Evolutionary conservation across 2,329 filamentous ascomycete species (phyloP).

Genomic region (Fusarium verticillioides): DNA sequence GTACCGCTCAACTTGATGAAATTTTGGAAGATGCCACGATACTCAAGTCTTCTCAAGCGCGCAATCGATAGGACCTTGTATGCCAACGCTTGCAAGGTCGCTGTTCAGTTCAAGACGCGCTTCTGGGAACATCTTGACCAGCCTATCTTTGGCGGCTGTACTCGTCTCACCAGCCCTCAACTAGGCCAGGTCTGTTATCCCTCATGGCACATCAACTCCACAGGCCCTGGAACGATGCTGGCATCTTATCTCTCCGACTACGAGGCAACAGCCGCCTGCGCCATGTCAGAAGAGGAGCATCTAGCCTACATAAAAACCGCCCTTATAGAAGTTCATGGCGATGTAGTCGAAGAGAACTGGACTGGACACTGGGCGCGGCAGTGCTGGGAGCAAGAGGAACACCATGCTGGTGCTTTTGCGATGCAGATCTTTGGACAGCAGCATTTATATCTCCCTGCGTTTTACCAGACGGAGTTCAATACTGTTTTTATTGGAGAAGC

Average conservation of each 20-base stretch:
- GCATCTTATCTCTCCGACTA: slow-evolving; percentile 38
- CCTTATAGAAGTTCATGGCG: slow-evolving; percentile 34
- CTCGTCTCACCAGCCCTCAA: slow-evolving; percentile 36
- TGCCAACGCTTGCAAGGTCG: slow-evolving; percentile 49
- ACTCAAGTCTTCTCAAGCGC: slow-evolving; percentile 46
- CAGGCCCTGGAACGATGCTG: slow-evolving; percentile 29
- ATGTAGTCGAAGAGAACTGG: slow-evolving; percentile 63
- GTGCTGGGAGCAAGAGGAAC: slow-evolving; percentile 68
- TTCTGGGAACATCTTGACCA: slow-evolving; percentile 65
- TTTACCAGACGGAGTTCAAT: slow-evolving; percentile 67
- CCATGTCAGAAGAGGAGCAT: slow-evolving; percentile 38
- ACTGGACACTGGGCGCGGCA: slow-evolving; percentile 67
- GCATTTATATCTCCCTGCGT: slow-evolving; percentile 68
- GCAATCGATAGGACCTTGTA: slow-evolving; percentile 44
- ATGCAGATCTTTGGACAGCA: slow-evolving; percentile 64
- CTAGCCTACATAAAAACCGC: slow-evolving; percentile 34
- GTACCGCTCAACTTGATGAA: slow-evolving; percentile 52
- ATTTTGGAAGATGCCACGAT: slow-evolving; percentile 51
- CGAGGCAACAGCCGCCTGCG: slow-evolving; percentile 25
- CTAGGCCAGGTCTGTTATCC: slow-evolving; percentile 38
- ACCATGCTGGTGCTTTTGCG: slow-evolving; percentile 67
- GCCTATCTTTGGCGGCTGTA: slow-evolving; percentile 73
- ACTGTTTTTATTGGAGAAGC: slow-evolving; percentile 48
- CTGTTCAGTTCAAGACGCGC: slow-evolving; percentile 65
- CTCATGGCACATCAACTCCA: slow-evolving; percentile 30